Percentiles rank a stretch among this genome's conserved stretches.
phyloP scores from a whole-genome alignment of 306 rosid species.

The Corylus avellana region DNA sequence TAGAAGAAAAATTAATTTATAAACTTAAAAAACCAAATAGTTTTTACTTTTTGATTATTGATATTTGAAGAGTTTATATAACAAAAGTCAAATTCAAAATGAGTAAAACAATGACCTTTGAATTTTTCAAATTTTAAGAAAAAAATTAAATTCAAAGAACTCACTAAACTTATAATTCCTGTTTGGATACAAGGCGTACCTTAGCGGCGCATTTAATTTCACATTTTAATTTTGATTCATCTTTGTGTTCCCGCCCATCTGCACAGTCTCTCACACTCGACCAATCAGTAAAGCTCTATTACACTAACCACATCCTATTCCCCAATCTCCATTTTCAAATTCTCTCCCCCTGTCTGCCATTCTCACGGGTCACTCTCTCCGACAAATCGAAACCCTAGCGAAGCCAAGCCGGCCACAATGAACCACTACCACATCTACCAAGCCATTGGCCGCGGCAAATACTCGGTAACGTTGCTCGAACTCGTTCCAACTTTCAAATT shows the following conservation, averaged over 20 bases:
- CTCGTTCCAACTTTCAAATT: slow-evolving; percentile 2
- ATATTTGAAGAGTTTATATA: too few species aligned
- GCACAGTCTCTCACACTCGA: not conserved
- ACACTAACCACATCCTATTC: not conserved
- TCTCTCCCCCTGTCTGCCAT: slow-evolving; percentile 20
- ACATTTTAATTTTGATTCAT: slow-evolving; percentile 9
- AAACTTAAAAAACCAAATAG: too few species aligned
- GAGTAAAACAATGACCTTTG: too few species aligned
- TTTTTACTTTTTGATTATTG: too few species aligned
- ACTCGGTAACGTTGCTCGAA: slow-evolving; percentile 56
- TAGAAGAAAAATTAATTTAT: too few species aligned
- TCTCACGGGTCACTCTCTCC: not conserved
- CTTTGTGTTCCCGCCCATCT: slow-evolving; percentile 23
- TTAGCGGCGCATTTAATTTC: not conserved
- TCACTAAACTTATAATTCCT: not conserved
- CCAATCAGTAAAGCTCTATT: not conserved
- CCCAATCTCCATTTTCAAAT: slow-evolving; percentile 14
- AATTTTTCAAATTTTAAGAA: too few species aligned
- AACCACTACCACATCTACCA: slow-evolving; percentile 93
- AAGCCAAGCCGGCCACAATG: slow-evolving; percentile 41
- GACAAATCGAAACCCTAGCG: slow-evolving; percentile 47
- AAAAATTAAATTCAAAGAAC: too few species aligned
- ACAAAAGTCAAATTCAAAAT: too few species aligned
- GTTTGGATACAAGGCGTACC: slow-evolving; percentile 2
- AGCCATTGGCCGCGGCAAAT: slow-evolving; percentile 95